Conservation (phyloP, 768 basidiomycete species). For the Kwoniella shandongensis region DNA sequence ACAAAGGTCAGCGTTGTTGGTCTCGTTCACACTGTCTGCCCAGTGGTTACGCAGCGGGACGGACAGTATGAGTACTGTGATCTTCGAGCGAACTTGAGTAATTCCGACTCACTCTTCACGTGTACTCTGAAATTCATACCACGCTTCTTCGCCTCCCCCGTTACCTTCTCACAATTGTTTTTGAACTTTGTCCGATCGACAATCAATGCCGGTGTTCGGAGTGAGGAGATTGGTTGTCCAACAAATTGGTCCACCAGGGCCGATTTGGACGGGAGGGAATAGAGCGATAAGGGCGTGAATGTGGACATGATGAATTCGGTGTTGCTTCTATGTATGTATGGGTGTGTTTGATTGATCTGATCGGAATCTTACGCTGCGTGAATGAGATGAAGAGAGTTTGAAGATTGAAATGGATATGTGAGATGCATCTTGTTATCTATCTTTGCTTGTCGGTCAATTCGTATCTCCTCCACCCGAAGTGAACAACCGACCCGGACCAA, state of each 20-base stretch:
- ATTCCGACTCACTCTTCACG: conserved; percentile 61
- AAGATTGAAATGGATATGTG: too few relatives aligned
- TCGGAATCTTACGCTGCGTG: too few relatives aligned
- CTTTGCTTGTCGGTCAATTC: too few relatives aligned
- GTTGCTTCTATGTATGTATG: too few relatives aligned
- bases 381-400: too few relatives aligned
- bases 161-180: conserved; percentile 72
- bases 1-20: background rate
- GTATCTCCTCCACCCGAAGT: too few relatives aligned
- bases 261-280: conserved; percentile 32
- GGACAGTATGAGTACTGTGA: too few relatives aligned
- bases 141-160: conserved; percentile 65
- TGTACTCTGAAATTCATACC: conserved; percentile 75
- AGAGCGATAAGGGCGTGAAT: conserved; percentile 32
- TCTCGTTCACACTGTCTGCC: too few relatives aligned
- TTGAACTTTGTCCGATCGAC: conserved; percentile 73
- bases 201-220: conserved; percentile 75
- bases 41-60: too few relatives aligned
- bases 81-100: background rate
- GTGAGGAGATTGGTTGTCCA: conserved; percentile 60
- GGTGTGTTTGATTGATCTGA: too few relatives aligned
- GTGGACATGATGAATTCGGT: conserved; percentile 8
- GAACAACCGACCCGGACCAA: too few relatives aligned
- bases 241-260: conserved; percentile 55
- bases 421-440: too few relatives aligned